Conservation (phyloP, 75 land plant species). For the Larix kaempferi region DNA sequence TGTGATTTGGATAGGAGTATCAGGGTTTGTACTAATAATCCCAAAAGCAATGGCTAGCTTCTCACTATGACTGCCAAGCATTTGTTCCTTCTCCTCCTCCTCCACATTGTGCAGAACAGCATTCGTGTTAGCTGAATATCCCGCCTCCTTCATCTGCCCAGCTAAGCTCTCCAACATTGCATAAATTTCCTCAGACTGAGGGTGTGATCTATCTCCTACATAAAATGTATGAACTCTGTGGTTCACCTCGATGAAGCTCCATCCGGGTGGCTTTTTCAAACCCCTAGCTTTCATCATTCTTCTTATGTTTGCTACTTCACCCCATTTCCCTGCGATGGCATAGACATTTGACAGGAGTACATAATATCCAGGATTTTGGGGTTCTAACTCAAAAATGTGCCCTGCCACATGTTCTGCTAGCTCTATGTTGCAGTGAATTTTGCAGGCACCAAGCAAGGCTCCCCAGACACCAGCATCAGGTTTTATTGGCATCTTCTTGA, state of each 20-base stretch:
- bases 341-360: slow-evolving; percentile 20
- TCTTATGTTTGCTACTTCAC: slow-evolving; percentile 8
- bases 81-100: slow-evolving; percentile 6
- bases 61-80: slow-evolving; percentile 20
- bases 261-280: slow-evolving; percentile 11
- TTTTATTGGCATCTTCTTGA: slow-evolving; percentile 2
- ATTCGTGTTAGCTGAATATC: slow-evolving; percentile 6
- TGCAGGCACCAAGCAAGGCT: slow-evolving; percentile 18
- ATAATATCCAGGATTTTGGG: slow-evolving; percentile 10
- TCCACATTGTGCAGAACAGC: slow-evolving; percentile 5
- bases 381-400: slow-evolving; percentile 10
- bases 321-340: slow-evolving; percentile 16
- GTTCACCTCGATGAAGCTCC: slow-evolving; percentile 10
- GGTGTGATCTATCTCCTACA: slow-evolving; percentile 16
- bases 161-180: slow-evolving; percentile 3
- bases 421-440: slow-evolving; percentile 7
- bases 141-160: slow-evolving; percentile 7
- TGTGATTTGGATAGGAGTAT: slow-evolving; percentile 12
- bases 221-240: slow-evolving; percentile 13
- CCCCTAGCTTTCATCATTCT: not conserved
- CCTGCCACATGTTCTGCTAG: slow-evolving; percentile 6
- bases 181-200: slow-evolving; percentile 10
- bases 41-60: slow-evolving; percentile 19
- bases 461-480: slow-evolving; percentile 17
- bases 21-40: slow-evolving; percentile 9